phyloP scores from a whole-genome alignment of 108 stramenopile genomes.

The Nitzschia putrida region DNA sequence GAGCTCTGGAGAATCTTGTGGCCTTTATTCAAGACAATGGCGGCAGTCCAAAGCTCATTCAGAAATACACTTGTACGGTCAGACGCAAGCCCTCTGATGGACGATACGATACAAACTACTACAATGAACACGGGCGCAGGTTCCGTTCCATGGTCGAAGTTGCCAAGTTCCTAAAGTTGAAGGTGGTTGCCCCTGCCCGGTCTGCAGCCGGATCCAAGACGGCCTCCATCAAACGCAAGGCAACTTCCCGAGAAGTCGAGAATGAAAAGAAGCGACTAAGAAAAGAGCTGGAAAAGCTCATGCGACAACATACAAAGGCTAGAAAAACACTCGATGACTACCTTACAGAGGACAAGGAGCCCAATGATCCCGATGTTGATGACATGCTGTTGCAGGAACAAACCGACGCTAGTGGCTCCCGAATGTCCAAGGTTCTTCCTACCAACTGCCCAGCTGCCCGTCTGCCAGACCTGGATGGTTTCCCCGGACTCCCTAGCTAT shows the following conservation, averaged over 20 bases:
- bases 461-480: conserved; percentile 62
- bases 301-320: conserved; percentile 59
- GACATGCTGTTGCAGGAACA: conserved; percentile 36
- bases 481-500: conserved; percentile 70
- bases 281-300: conserved; percentile 70
- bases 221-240: conserved; percentile 23
- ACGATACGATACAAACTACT: conserved; percentile 74
- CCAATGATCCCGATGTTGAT: conserved; percentile 51
- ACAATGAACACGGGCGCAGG: conserved; percentile 57
- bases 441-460: conserved; percentile 47
- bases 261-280: conserved; percentile 72
- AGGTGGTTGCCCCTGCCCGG: conserved; percentile 33
- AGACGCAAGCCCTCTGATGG: conserved; percentile 51
- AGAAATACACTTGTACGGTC: conserved; percentile 42
- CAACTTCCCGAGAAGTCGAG: conserved; percentile 49
- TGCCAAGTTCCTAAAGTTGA: conserved; percentile 64
- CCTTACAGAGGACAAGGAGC: conserved; percentile 57
- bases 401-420: conserved; percentile 12
- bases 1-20: conserved; percentile 61
- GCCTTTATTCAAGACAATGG: conserved; percentile 69
- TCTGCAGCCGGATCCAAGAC: conserved; percentile 34
- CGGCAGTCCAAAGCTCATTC: conserved; percentile 36
- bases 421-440: conserved; percentile 15
- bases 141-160: conserved; percentile 84
- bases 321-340: conserved; percentile 72